Base-by-base conservation (phyloP, 2,329 filamentous ascomycete species). In the Myrmaecium sp. region DNA sequence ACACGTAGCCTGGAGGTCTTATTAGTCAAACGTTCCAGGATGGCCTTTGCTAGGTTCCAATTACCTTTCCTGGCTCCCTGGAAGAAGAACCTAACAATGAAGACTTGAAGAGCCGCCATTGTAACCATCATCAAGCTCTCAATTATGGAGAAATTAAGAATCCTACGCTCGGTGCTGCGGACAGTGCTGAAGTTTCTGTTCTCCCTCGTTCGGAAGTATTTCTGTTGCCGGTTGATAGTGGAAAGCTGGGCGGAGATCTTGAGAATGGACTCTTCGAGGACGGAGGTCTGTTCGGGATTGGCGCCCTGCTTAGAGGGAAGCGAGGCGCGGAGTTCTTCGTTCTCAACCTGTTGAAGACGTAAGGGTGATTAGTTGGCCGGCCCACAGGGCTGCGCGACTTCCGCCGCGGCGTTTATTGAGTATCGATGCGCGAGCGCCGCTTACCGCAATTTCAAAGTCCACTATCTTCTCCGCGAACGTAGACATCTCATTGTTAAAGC, bases 141-240 rank as follows among this genome's bases (percentile, higher is more conserved):
- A 42, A 95, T 77, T 47, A 98, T 63, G 51, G 81, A 92, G 55
- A 98, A 93, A 58, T 94, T 95, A 61, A 94, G 83, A 45, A 98
- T 98, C 36, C 89, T 69, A 51, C 71, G 72, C 64, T 98, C 89
- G 21, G 89, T 98, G 59, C 84, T 94, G 52, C 81, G 69, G 43
- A 98, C 89, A 6, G 89, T 98, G 60, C 81, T 91, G 59, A 98
- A 95, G 60, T 98, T 98, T 35, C 89, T 71, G 66, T 98, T 98
- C 65, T 98, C 89, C 39, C 89, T 74, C 3, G 89, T 98, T 36
- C 91, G 79, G 73, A 98, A 98, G 64, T 98, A 98, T 54, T 98
- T 98, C 49, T 98, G 89, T 62, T 93, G 94, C 46, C 89, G 72
- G 21, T 80, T 83, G 48, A 98, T 89, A 35, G 84, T 94, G 9